A percentile compares a stretch with the other conserved stretches of the same genome.
Evolutionary conservation across 148 eudicot species (phyloP).

Genomic region (Fagopyrum esculentum): DNA sequence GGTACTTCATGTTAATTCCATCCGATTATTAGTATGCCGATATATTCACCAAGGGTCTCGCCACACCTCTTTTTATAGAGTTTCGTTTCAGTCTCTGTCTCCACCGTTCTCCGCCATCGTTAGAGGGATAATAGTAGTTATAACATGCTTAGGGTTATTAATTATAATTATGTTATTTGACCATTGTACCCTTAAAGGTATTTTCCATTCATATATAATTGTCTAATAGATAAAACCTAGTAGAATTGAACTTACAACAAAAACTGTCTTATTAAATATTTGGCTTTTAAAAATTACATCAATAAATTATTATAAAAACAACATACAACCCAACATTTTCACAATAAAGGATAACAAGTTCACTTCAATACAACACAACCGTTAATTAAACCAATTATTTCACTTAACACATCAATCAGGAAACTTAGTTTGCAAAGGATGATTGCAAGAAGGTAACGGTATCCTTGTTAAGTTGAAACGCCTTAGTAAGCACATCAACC

Average conservation of each 20-base stretch:
- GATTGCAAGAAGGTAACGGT: background rate
- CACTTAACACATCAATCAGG: background rate
- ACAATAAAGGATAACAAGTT: background rate
- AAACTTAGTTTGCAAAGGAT: background rate
- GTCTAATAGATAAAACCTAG: too few species aligned
- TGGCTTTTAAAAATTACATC: background rate
- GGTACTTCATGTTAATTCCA: background rate
- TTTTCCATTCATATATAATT: too few species aligned
- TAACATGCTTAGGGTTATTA: too few species aligned
- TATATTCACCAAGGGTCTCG: too few species aligned
- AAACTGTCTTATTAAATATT: background rate
- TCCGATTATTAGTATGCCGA: background rate
- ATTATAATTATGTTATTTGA: too few species aligned
- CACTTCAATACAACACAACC: background rate
- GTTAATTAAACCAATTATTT: background rate
- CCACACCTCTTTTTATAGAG: too few species aligned
- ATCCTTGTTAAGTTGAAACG: constrained; percentile 8
- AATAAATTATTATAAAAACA: background rate
- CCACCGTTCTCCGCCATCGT: too few species aligned
- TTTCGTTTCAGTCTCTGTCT: too few species aligned
- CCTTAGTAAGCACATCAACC: constrained; percentile 9
- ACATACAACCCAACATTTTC: background rate
- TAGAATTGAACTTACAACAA: background rate
- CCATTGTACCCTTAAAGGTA: too few species aligned
- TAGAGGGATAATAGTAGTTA: too few species aligned